Conservation (phyloP, 495 filamentous ascomycete species). For the Tuber aestivum region DNA sequence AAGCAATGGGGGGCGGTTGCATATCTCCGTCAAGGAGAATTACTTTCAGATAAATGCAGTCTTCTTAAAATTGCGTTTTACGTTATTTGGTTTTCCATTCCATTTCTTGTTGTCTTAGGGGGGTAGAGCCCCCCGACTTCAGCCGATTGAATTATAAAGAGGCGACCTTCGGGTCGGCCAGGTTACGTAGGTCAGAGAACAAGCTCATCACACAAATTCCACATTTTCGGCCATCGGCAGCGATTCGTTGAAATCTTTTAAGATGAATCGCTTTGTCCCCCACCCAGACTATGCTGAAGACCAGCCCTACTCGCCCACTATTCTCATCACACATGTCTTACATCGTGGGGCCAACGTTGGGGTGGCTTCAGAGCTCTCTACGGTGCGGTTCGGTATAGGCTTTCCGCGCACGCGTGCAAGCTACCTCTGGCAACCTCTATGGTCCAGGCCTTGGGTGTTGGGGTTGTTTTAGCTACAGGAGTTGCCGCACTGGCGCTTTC, state of each 20-base stretch:
- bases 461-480: conserved; percentile 11
- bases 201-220: neutral
- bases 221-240: neutral
- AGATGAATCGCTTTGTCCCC: conserved; percentile 52
- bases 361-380: conserved; percentile 45
- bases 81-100: too few relatives aligned
- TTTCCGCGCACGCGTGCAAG: conserved; percentile 10
- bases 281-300: conserved; percentile 57
- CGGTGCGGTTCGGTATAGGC: conserved; percentile 19
- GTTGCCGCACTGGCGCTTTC: conserved; percentile 42
- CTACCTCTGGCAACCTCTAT: neutral
- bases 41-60: too few relatives aligned
- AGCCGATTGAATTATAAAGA: neutral
- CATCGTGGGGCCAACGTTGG: conserved; percentile 52
- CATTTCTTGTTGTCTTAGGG: too few relatives aligned
- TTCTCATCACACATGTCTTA: conserved; percentile 56
- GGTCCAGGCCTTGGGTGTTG: conserved; percentile 11
- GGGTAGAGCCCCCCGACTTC: neutral
- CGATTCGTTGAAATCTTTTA: neutral
- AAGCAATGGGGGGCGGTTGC: too few relatives aligned
- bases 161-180: neutral
- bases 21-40: too few relatives aligned
- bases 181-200: neutral
- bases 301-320: conserved; percentile 50
- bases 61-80: too few relatives aligned